Base-by-base conservation (phyloP, 2,329 filamentous ascomycete species). In the Verticillium nubilum region DNA sequence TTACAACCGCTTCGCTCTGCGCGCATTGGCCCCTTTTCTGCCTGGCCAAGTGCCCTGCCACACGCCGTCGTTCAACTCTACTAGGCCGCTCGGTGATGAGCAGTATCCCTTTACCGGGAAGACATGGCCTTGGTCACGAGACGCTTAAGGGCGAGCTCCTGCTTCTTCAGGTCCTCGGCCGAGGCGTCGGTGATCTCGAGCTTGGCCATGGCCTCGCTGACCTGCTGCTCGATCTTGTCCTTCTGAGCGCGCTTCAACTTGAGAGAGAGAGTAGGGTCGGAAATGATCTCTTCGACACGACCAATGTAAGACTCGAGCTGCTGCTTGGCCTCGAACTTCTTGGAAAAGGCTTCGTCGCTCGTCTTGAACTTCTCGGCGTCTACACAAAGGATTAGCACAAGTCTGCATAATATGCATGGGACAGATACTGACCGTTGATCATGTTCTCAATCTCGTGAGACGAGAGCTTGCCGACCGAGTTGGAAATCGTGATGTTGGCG, bases 401-500 rank as follows among this genome's bases (percentile, higher is more conserved):
- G 65, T 65, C 31, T 60, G 58, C 7, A 33, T 68, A 64, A 69
- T 65, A 33, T 33, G 26, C 6, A 15, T 2, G 29, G 17, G 19
- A 56, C 4, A 13, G 23, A 25, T 52, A 73, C 81, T 74, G 79
- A 88, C 86, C 91, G 76, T 82, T 90, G 77, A 99, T 92, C 94
- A 98, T 98, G 83, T 87, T 92, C 85, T 99, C 95, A 67, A 99
- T 99, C 82, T 99, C 95, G 64, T 80, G 80, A 58, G 89, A 90
- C 64, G 92, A 97, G 68, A 99, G 91, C 86, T 99, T 99, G 78
- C 95, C 95, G 72, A 99, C 94, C 62, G 95, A 97, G 88, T 99
- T 99, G 80, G 91, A 92, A 80, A 99, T 99, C 76, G 95, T 99
- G 78, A 99, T 99, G 88, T 99, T 99, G 80, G 95, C 95, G 73